Percentiles rank a stretch among this genome's conserved stretches.
Conservation (phyloP, 2,329 filamentous ascomycete species). For the Cordyceps militaris region DNA sequence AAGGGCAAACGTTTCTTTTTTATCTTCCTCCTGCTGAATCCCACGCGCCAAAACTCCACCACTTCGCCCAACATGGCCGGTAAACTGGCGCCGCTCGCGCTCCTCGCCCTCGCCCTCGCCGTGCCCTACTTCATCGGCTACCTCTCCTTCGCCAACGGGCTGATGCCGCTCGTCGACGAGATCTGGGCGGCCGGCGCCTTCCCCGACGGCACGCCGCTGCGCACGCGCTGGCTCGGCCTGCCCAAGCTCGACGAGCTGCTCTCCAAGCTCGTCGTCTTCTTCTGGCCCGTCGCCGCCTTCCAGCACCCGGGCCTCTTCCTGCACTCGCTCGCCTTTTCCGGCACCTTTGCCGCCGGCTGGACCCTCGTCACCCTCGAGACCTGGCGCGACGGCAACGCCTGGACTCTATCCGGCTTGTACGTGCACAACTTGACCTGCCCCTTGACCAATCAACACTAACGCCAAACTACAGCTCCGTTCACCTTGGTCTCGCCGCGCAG, state of each 20-base stretch:
- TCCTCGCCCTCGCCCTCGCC: slow-evolving; percentile 14
- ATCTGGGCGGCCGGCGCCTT: slow-evolving; percentile 3
- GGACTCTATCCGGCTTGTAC: slow-evolving; percentile 16
- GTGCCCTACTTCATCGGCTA: slow-evolving; percentile 18
- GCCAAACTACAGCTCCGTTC: slow-evolving; percentile 5
- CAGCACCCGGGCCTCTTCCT: slow-evolving; percentile 15
- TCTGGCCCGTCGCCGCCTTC: slow-evolving; percentile 16
- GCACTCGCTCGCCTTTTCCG: slow-evolving; percentile 17
- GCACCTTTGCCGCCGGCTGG: slow-evolving; percentile 16
- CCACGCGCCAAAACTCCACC: neutral
- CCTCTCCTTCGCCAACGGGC: slow-evolving; percentile 15
- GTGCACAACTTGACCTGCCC: neutral
- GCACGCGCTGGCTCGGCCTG: slow-evolving; percentile 15
- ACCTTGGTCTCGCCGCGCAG: slow-evolving; percentile 16
- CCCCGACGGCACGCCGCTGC: slow-evolving; percentile 17
- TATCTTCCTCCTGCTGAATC: neutral
- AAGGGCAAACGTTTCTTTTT: neutral
- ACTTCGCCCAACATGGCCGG: slow-evolving; percentile 12
- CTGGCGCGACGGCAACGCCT: slow-evolving; percentile 16
- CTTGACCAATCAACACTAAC: neutral
- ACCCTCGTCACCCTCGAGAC: slow-evolving; percentile 17
- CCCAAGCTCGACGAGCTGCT: slow-evolving; percentile 13
- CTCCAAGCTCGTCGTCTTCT: slow-evolving; percentile 16
- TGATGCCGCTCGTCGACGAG: slow-evolving; percentile 7
- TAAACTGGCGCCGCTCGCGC: slow-evolving; percentile 11